Evolutionary conservation across 257 asterid species (phyloP).

Genomic region (Solanum habrochaites): DNA sequence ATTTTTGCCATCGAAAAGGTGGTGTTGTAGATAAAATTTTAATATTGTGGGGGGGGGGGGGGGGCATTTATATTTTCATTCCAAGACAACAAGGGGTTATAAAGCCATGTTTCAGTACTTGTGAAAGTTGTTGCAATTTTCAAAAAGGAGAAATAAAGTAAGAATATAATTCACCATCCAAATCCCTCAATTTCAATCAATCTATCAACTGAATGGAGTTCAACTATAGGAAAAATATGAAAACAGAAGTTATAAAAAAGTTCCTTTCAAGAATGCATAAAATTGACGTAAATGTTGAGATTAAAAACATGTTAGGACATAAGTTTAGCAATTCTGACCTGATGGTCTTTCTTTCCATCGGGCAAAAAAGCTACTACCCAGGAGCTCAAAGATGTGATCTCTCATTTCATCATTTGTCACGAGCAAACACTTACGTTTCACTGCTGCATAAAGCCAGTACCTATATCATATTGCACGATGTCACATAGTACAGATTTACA

Average conservation of each 20-base stretch:
- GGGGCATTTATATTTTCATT: no score
- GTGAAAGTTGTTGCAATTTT: neutral
- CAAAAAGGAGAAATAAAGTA: neutral
- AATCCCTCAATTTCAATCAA: neutral
- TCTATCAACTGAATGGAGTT: neutral
- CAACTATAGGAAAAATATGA: neutral
- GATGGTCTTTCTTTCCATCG: conserved; percentile 99
- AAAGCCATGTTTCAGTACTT: neutral
- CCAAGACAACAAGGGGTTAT: neutral
- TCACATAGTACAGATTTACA: neutral
- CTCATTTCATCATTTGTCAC: conserved; percentile 98
- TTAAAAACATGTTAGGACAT: no score
- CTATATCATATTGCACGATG: conserved; percentile 16
- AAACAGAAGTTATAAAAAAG: neutral
- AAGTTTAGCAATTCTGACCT: conserved; percentile 27
- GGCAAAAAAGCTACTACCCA: conserved; percentile 67
- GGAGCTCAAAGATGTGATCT: conserved; percentile 94
- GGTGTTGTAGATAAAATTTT: neutral
- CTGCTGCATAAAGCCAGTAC: conserved; percentile 97
- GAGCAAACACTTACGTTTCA: conserved; percentile 69
- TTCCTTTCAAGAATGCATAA: neutral
- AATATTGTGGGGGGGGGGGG: no score
- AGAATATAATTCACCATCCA: neutral
- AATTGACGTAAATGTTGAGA: no score
- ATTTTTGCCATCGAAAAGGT: neutral